These are phyloP conservation scores for Talaromyces albobiverticillius DNA, from an alignment of 2,329 filamentous ascomycete species.

Conservation along the genomic window DNA sequence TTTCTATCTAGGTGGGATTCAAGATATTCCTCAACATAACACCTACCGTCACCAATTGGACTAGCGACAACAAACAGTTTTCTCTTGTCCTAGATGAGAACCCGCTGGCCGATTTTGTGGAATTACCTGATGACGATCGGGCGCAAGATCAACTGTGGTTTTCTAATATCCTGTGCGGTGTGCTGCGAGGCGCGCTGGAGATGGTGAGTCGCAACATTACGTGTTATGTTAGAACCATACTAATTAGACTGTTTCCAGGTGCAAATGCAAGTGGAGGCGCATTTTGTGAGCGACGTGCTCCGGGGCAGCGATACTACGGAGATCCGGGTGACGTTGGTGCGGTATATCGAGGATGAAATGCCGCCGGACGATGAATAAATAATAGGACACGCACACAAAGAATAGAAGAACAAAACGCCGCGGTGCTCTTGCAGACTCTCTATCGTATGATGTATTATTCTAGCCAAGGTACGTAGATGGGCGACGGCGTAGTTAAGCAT, in stretches of 20 bases:
- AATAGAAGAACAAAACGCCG: too few species aligned
- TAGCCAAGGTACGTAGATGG: too few species aligned
- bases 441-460: too few species aligned
- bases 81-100: conserved; percentile 96
- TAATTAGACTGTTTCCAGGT: conserved; percentile 46
- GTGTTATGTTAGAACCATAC: background rate
- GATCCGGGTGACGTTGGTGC: conserved; percentile 87
- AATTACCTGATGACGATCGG: conserved; percentile 90
- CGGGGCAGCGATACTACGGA: conserved; percentile 94
- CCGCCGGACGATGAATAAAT: conserved; percentile 88
- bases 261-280: conserved; percentile 97
- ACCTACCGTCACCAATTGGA: conserved; percentile 92
- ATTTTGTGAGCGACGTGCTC: conserved; percentile 91
- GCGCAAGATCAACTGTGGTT: conserved; percentile 98
- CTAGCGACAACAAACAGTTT: conserved; percentile 92
- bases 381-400: too few species aligned
- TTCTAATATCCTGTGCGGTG: conserved; percentile 93
- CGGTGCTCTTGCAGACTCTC: too few species aligned
- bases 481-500: background rate
- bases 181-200: conserved; percentile 84
- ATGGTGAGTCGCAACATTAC: conserved; percentile 63
- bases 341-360: conserved; percentile 97
- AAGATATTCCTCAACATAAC: conserved; percentile 99
- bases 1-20: conserved; percentile 73
- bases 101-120: conserved; percentile 93